These are phyloP conservation scores for Puccinia horiana DNA, from an alignment of 1,284 basidiomycete species.

Conservation along the genomic window DNA sequence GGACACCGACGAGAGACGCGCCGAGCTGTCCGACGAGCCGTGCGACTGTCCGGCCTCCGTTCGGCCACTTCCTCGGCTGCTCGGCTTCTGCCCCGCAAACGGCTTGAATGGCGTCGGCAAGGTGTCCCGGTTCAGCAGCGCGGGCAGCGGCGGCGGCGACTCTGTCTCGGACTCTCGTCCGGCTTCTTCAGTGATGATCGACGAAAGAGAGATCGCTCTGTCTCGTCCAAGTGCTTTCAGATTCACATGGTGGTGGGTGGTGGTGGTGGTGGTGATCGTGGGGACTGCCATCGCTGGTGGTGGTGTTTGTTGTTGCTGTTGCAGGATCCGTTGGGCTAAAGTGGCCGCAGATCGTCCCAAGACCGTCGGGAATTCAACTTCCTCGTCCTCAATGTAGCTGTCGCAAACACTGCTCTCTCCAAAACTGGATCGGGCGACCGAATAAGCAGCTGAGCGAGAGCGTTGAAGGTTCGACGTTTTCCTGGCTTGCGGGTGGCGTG, in stretches of 20 bases:
- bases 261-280: neutral
- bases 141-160: neutral
- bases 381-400: constrained; percentile 27
- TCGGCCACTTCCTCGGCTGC: neutral
- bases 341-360: neutral
- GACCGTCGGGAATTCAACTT: constrained; percentile 25
- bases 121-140: neutral
- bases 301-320: neutral
- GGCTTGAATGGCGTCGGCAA: constrained; percentile 27
- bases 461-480: neutral
- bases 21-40: neutral
- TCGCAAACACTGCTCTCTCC: constrained; percentile 6
- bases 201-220: constrained; percentile 10
- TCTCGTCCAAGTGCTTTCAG: constrained; percentile 10
- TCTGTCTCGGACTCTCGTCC: neutral
- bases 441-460: neutral
- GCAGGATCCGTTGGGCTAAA: neutral
- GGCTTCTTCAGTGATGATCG: constrained; percentile 19
- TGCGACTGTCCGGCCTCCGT: neutral
- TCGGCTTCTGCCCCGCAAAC: constrained; percentile 29
- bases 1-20: neutral
- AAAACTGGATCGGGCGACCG: neutral
- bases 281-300: neutral
- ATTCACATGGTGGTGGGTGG: neutral
- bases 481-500: neutral